Evolutionary conservation across 2,329 filamentous ascomycete species (phyloP).

Genomic region (Arachnomyces sp.): DNA sequence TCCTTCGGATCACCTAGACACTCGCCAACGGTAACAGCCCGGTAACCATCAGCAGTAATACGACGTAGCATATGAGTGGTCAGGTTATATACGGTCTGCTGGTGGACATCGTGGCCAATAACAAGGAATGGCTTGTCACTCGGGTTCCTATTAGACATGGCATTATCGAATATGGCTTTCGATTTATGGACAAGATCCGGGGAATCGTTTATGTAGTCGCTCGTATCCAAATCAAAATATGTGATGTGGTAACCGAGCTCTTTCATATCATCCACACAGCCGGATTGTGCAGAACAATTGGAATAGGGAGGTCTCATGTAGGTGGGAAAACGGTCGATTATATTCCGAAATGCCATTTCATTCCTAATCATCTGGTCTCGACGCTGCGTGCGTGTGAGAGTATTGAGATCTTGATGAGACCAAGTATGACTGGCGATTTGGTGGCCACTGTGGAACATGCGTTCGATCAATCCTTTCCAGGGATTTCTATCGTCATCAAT

Average conservation of each 20-base stretch:
- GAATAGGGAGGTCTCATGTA: constrained; percentile 49
- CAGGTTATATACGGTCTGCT: constrained; percentile 36
- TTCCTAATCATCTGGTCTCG: constrained; percentile 39
- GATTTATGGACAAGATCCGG: constrained; percentile 30
- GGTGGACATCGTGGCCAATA: constrained; percentile 37
- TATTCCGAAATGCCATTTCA: constrained; percentile 41
- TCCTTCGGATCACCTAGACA: constrained; percentile 33
- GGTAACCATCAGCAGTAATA: constrained; percentile 24
- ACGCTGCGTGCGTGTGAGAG: constrained; percentile 30
- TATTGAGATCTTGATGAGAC: constrained; percentile 42
- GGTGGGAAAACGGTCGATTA: constrained; percentile 44
- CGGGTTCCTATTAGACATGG: constrained; percentile 19
- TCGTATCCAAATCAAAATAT: constrained; percentile 41
- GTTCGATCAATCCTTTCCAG: constrained; percentile 32
- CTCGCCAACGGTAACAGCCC: constrained; percentile 37
- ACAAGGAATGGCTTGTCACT: constrained; percentile 30
- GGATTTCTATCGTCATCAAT: constrained; percentile 36
- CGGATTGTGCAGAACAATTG: constrained; percentile 28
- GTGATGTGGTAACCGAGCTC: constrained; percentile 45
- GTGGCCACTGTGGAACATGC: constrained; percentile 40
- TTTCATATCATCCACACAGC: constrained; percentile 37
- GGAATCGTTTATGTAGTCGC: constrained; percentile 37
- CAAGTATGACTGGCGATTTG: constrained; percentile 48
- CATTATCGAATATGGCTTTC: constrained; percentile 33
- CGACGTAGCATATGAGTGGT: constrained; percentile 33